Evolutionary conservation across 108 stramenopile genomes (phyloP), one percentile per base, ranked within the genome.

Genomic region (Fistulifera pelliculosa): DNA sequence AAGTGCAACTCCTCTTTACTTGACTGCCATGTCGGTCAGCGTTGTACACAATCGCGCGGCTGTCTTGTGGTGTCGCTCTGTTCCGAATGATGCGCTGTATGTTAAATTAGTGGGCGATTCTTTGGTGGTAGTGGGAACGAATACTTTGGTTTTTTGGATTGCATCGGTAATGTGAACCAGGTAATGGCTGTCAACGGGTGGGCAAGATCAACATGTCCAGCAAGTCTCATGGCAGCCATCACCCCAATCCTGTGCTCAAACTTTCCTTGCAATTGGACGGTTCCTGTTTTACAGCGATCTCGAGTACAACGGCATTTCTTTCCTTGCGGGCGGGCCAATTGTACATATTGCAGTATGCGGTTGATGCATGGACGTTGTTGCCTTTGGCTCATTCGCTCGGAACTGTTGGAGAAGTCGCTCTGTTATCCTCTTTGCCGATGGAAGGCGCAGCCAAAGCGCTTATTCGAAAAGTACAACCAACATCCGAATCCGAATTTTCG

Each of bases 101-200:
- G 44, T 80, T 0, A 31, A 73, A 27, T 64, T 75, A 23, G 62
- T 75, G 40, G 60, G 65, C 1, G 48, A 52, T 28, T 70, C 58
- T n/a, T 69, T 15, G 17, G 28, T 93, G 35, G 83, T 88, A 14
- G 64, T 80, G 52, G 83, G 82, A 19, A 71, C 68, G 23, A 93
- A 88, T 55, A 68, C 75, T 8, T 42, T 93, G 41, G 54, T 80
- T 68, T 71, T 48, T 64, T 88, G 8, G 49, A 61, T 38, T 72
- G 71, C 55, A 73, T 73, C 19, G 91, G 91, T 3, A 71, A 73
- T 39, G 64, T 93, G 41, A 43, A 70, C 49, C 69, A 80, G 41
- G 71, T 70, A 22, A 49, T 86, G 41, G 91, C 87, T 14, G 70
- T 71, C 41, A 93, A 93, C 65, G 91, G 91, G 16, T 93, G 80